phyloP scores from a whole-genome alignment of 192 early-diverging fungal species.

The Pilobolus umbonatus region DNA sequence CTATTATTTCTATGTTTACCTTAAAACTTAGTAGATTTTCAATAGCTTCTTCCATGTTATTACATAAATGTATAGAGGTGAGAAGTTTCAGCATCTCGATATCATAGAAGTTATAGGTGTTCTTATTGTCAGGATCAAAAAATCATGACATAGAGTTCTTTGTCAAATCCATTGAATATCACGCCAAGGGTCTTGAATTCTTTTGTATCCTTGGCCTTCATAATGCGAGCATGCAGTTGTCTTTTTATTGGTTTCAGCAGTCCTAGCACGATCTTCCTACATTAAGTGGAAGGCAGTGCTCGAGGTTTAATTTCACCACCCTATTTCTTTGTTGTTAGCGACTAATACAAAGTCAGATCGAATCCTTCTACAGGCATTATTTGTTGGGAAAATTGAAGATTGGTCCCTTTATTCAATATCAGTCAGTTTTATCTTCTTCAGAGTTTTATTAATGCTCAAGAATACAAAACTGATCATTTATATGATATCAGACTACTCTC shows the following conservation, averaged over 20 bases:
- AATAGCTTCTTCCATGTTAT: slow-evolving; percentile 1
- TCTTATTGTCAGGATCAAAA: not conserved
- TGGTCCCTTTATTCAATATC: too few relatives aligned
- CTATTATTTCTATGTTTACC: too few relatives aligned
- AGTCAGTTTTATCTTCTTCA: too few relatives aligned
- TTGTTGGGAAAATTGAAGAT: too few relatives aligned
- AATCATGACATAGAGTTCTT: too few relatives aligned
- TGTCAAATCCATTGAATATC: not conserved
- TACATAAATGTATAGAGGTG: not conserved
- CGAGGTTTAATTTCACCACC: not conserved
- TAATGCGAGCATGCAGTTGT: not conserved
- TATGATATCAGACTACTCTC: too few relatives aligned
- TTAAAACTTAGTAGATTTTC: slow-evolving; percentile 8
- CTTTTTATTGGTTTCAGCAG: not conserved
- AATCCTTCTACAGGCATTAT: too few relatives aligned
- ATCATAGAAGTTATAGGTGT: slow-evolving; percentile 3
- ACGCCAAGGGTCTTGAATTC: not conserved
- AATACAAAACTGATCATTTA: too few relatives aligned
- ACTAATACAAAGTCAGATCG: not conserved
- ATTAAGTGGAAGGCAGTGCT: not conserved
- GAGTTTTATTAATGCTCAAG: too few relatives aligned
- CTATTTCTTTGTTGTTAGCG: not conserved
- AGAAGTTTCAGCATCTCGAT: slow-evolving; percentile 4
- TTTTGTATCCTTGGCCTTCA: not conserved
- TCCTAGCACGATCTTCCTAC: not conserved